Evolutionary conservation across 768 basidiomycete genomes (phyloP), one percentile per base, ranked within the genome.

Genomic region (Coprinopsis marcescibilis): DNA sequence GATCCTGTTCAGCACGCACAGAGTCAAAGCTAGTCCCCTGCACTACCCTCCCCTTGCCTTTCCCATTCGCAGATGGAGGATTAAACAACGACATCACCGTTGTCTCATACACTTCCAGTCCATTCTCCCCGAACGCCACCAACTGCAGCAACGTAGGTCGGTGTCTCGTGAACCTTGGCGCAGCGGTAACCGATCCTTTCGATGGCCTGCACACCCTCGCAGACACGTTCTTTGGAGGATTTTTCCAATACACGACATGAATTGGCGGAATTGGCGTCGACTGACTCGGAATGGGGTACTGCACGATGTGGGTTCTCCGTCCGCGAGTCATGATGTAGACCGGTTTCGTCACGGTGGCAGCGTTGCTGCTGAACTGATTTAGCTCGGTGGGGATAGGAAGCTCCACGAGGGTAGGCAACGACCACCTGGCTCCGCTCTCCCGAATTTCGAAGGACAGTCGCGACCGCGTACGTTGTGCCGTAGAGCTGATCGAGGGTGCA

Each of bases 61-160:
- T 77, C 75, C 24, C 70, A 12, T 42, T 43, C 2, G 27, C 19
- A 35, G n/a, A 27, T 19, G 32, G 36, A 8, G 15, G 15, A 26
- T 21, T 29, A 7, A 43, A 43, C 68, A 33, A 36, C 15, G 55
- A 63, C 33, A 87, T 60, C 45, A 73, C 72, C 8, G 74, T 62
- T 24, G 83, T 59, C 61, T 92, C 89, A 51, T 84, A 80, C 2
- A 81, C 75, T 58, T 92, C 89, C 13, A 92, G 54, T 10, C 88
- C 88, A 46, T 78, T 73, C 44, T 83, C 81, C 19, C 80, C 72
- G 43, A 90, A 77, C 14, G 78, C 81, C 37, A 85, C 66, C 27
- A 89, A 60, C 58, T 92, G 89, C 36, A 92, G 62, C 54, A 77
- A 73, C 7, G 77, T 73, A 8, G 64, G 60, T 1, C 61, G 51